Percentiles rank a stretch among this genome's conserved stretches.
Conservation (phyloP, 495 filamentous ascomycete species). For the Trichoderma parareesei region DNA sequence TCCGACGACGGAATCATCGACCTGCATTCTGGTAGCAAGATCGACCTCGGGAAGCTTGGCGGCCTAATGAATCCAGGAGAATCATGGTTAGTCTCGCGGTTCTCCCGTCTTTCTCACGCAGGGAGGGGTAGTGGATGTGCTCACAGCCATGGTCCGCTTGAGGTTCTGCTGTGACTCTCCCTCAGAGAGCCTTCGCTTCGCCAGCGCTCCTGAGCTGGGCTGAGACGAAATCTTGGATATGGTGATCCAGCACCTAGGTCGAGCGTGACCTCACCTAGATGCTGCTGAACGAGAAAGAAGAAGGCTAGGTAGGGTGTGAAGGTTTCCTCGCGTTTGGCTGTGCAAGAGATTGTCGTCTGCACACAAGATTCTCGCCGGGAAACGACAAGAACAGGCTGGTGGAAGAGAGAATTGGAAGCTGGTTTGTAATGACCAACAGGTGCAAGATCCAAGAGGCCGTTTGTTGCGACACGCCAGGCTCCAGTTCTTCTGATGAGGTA, state of each 20-base stretch:
- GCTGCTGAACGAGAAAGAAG: background rate
- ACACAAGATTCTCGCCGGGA: background rate
- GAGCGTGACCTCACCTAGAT: slow-evolving; percentile 8
- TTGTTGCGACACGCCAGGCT: background rate
- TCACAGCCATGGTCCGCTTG: slow-evolving; percentile 80
- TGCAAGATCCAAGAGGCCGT: background rate
- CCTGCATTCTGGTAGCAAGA: slow-evolving; percentile 73
- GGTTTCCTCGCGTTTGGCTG: background rate
- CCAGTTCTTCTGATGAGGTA: slow-evolving; percentile 9
- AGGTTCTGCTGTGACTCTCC: slow-evolving; percentile 63
- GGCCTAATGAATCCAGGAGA: slow-evolving; percentile 24
- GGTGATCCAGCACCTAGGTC: slow-evolving; percentile 8
- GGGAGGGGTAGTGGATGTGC: slow-evolving; percentile 23
- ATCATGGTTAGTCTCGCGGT: slow-evolving; percentile 16
- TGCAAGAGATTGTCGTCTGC: background rate
- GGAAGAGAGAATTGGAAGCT: background rate
- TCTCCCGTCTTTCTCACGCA: background rate
- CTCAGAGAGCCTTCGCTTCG: slow-evolving; percentile 79
- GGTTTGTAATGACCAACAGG: background rate
- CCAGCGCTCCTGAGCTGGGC: slow-evolving; percentile 36
- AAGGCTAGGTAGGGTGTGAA: background rate
- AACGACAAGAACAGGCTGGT: background rate
- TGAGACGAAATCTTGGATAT: slow-evolving; percentile 9
- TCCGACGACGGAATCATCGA: slow-evolving; percentile 54
- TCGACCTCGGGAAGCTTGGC: slow-evolving; percentile 43